These are phyloP conservation scores for Ogataea methanolica DNA, from an alignment of 805 yeast genomes.

Conservation along the genomic window DNA sequence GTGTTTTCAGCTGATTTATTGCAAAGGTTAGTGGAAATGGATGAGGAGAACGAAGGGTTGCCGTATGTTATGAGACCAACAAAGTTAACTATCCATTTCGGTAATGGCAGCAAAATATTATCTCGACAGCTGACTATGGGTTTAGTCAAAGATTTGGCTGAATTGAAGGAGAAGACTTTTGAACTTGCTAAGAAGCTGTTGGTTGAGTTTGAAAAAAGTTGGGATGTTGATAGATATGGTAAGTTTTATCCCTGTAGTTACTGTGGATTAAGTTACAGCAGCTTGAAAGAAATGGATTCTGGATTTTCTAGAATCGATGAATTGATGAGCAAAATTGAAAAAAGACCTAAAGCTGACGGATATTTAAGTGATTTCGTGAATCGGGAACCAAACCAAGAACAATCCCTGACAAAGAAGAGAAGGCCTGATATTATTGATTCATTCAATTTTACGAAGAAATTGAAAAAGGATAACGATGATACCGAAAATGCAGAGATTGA, in stretches of 20 bases:
- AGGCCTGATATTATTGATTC: slow-evolving; percentile 2
- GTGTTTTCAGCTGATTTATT: slow-evolving; percentile 79
- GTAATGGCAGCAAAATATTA: slow-evolving; percentile 22
- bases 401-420: neutral
- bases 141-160: slow-evolving; percentile 33
- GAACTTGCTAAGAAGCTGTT: slow-evolving; percentile 17
- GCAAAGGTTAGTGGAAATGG: slow-evolving; percentile 66
- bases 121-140: slow-evolving; percentile 41
- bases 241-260: slow-evolving; percentile 44
- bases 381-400: neutral
- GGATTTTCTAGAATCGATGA: slow-evolving; percentile 23
- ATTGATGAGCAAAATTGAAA: slow-evolving; percentile 4
- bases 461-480: neutral
- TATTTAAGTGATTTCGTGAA: neutral
- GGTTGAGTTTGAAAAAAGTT: slow-evolving; percentile 18
- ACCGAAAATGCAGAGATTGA: neutral
- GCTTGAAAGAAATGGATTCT: slow-evolving; percentile 41
- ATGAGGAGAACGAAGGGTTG: slow-evolving; percentile 50
- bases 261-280: slow-evolving; percentile 48
- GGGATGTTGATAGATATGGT: slow-evolving; percentile 22
- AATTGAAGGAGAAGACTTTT: slow-evolving; percentile 27
- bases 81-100: slow-evolving; percentile 41
- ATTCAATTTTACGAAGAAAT: neutral
- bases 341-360: neutral
- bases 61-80: slow-evolving; percentile 43